These are phyloP conservation scores for Nemophila menziesii DNA, from an alignment of 257 asterid genomes.

Conservation along the genomic window DNA sequence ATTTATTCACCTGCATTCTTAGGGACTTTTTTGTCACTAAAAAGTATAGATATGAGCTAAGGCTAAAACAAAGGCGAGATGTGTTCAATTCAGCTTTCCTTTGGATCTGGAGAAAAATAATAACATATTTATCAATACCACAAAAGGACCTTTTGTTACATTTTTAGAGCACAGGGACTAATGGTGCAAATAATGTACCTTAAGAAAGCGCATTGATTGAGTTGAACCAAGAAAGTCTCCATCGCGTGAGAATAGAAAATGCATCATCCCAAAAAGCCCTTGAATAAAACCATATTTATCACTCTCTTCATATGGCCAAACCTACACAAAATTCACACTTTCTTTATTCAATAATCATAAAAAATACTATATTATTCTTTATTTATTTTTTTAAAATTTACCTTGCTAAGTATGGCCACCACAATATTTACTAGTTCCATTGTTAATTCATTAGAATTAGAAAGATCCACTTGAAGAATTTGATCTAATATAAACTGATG, in stretches of 20 bases:
- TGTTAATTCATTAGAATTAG: constrained; percentile 57
- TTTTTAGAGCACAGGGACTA: neutral
- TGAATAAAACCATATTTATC: constrained; percentile 81
- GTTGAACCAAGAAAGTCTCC: constrained; percentile 42
- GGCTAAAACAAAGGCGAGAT: constrained; percentile 74
- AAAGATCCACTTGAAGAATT: constrained; percentile 66
- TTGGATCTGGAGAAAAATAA: constrained; percentile 26
- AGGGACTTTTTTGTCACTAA: constrained; percentile 66
- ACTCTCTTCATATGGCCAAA: constrained; percentile 93
- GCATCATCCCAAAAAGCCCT: constrained; percentile 77
- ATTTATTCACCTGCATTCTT: constrained; percentile 69
- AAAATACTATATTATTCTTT: too few relatives aligned
- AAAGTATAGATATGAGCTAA: constrained; percentile 83
- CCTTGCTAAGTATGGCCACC: constrained; percentile 86
- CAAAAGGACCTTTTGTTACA: neutral
- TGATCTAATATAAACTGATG: constrained; percentile 82
- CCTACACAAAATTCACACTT: constrained; percentile 29
- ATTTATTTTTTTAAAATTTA: constrained; percentile 9
- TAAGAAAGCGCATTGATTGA: constrained; percentile 34
- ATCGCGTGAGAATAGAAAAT: constrained; percentile 50
- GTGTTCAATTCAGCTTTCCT: constrained; percentile 59
- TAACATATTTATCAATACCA: neutral
- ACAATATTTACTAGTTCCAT: constrained; percentile 73
- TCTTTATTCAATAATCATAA: neutral
- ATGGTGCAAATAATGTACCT: constrained; percentile 50